Evolutionary conservation across 495 filamentous ascomycete species (phyloP).

Genomic region (Aspergillus conjunctus): DNA sequence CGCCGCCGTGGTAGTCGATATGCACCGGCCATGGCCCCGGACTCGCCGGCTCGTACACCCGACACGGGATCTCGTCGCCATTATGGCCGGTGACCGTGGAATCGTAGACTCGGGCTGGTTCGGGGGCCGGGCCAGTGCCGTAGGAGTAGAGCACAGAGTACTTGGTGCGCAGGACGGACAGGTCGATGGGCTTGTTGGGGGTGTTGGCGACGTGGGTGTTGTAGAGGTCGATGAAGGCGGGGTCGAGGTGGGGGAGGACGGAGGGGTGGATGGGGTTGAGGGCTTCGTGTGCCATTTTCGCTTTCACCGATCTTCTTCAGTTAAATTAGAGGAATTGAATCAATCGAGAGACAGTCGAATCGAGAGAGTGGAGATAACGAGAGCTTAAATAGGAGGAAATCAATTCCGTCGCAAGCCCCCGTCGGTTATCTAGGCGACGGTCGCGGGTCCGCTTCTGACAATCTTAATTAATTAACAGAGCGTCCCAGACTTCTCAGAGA

Average conservation of each 20-base stretch:
- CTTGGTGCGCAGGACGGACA: conserved; percentile 29
- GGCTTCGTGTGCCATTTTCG: conserved; percentile 25
- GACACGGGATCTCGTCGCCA: conserved; percentile 40
- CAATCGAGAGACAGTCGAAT: no score
- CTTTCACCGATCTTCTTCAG: background rate
- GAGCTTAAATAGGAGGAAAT: conserved; percentile 1
- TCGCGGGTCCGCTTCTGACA: conserved; percentile 10
- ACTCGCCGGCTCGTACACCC: conserved; percentile 46
- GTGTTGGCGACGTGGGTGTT: conserved; percentile 36
- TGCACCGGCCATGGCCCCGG: conserved; percentile 50
- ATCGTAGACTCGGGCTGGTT: conserved; percentile 36
- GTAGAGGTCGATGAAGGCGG: conserved; percentile 33
- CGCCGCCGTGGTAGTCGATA: conserved; percentile 50
- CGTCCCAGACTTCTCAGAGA: no score
- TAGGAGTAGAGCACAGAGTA: conserved; percentile 37
- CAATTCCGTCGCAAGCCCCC: conserved; percentile 15
- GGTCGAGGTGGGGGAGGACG: conserved; percentile 33
- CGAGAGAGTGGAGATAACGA: background rate
- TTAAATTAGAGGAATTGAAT: background rate
- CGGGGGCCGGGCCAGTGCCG: conserved; percentile 33
- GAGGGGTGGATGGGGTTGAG: conserved; percentile 36
- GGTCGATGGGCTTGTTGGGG: conserved; percentile 32
- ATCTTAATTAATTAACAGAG: no score
- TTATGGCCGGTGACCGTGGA: conserved; percentile 41
- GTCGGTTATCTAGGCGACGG: conserved; percentile 40